A percentile compares a stretch with the other conserved stretches of the same genome.
phyloP scores from a whole-genome alignment of 108 stramenopile species.

The Epipyxis sp. region DNA sequence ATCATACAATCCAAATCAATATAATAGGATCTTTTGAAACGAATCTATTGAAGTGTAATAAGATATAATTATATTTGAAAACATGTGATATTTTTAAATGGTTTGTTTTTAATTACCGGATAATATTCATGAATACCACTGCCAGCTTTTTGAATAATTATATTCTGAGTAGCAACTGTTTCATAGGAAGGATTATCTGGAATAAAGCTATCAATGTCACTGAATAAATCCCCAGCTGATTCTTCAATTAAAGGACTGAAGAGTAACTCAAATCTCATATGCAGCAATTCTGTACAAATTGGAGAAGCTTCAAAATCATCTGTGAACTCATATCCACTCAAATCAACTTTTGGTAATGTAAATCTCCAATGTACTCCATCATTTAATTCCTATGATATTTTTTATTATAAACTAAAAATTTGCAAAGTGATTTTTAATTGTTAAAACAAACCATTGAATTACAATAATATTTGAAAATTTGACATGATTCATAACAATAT shows the following conservation, averaged over 20 bases:
- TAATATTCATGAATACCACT: constrained; percentile 23
- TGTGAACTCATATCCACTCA: too few species aligned
- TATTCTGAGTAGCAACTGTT: constrained; percentile 5
- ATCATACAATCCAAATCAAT: constrained; percentile 17
- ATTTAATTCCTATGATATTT: constrained; percentile 21
- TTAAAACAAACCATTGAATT: too few species aligned
- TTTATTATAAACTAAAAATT: too few species aligned
- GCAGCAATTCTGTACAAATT: constrained; percentile 7
- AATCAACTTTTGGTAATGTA: background rate
- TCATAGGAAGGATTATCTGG: background rate
- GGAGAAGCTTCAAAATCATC: background rate
- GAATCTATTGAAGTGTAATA: background rate
- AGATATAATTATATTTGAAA: too few species aligned
- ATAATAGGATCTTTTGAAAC: background rate
- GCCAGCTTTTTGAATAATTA: background rate
- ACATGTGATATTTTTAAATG: too few species aligned
- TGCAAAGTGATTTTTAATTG: too few species aligned
- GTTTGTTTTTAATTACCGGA: background rate
- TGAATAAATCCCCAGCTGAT: background rate
- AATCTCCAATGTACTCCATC: constrained; percentile 25
- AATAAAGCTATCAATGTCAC: constrained; percentile 7
- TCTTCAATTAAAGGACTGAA: background rate
- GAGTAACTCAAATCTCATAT: constrained; percentile 8
- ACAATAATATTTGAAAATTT: background rate
- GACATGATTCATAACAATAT: background rate